Conservation (phyloP, 108 stramenopile genomes). For the Thalassiosira profunda region DNA sequence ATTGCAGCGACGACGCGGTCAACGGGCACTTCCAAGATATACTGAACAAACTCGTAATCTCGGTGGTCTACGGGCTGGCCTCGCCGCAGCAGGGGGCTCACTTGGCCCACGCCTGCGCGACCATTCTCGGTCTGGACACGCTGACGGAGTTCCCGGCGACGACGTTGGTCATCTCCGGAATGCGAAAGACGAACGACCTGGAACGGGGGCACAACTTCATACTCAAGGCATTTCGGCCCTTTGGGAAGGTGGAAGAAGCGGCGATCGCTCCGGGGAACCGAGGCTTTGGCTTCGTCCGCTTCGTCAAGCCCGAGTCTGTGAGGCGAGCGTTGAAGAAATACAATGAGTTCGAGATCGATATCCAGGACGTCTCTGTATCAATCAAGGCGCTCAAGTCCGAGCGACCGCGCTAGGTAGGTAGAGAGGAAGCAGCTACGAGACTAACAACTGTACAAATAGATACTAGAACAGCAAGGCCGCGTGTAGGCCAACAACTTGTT, state of each 20-base stretch:
- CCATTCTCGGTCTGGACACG: constrained; percentile 77
- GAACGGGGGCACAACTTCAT: constrained; percentile 42
- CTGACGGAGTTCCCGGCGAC: constrained; percentile 63
- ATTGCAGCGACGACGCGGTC: too few species aligned
- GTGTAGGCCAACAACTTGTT: too few species aligned
- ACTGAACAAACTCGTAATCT: constrained; percentile 72
- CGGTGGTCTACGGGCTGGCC: constrained; percentile 58
- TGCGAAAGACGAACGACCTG: constrained; percentile 70
- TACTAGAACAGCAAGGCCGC: not conserved
- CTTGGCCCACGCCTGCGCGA: constrained; percentile 80
- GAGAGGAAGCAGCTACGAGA: too few species aligned
- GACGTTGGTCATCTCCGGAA: constrained; percentile 76
- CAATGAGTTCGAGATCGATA: constrained; percentile 73
- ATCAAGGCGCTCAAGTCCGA: constrained; percentile 70
- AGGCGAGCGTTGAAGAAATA: constrained; percentile 61
- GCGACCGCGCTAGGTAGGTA: not conserved
- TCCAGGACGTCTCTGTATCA: constrained; percentile 87
- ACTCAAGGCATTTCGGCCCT: constrained; percentile 58
- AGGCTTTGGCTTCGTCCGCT: constrained; percentile 86
- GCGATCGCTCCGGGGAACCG: constrained; percentile 71
- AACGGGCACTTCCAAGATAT: constrained; percentile 79
- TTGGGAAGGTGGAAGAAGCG: constrained; percentile 77
- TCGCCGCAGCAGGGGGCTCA: constrained; percentile 72
- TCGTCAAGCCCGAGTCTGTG: constrained; percentile 63
- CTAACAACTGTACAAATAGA: too few species aligned